Conservation (phyloP, 2,329 filamentous ascomycete genomes). For the Cylindrodendrum hubeiense region DNA sequence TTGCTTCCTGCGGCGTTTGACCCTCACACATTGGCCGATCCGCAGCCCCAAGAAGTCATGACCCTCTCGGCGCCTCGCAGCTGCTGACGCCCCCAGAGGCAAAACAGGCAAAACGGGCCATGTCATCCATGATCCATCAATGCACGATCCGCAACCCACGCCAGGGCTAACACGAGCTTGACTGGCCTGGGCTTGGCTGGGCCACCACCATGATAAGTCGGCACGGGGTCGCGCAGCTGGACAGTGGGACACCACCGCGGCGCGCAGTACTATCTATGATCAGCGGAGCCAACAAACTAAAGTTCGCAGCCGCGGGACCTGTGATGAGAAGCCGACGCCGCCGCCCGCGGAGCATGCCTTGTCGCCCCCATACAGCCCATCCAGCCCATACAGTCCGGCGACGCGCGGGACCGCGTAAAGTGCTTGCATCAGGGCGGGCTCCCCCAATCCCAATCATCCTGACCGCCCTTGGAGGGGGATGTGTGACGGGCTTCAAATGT, state of each 20-base stretch:
- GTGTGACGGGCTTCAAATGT: neutral
- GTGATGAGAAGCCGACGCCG: neutral
- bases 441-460: slow-evolving; percentile 3
- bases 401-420: slow-evolving; percentile 22
- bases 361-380: too few relatives aligned
- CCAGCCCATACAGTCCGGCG: neutral
- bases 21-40: neutral
- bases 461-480: neutral
- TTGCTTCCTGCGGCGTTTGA: neutral
- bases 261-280: slow-evolving; percentile 2
- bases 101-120: too few relatives aligned
- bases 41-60: neutral
- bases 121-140: too few relatives aligned
- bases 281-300: slow-evolving; percentile 5
- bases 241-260: neutral
- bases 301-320: neutral
- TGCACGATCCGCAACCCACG: neutral
- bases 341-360: neutral
- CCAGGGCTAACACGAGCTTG: neutral
- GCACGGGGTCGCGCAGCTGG: neutral
- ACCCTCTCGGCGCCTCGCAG: neutral
- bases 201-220: neutral
- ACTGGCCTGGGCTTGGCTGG: neutral
- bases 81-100: neutral
- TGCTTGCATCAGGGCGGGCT: slow-evolving; percentile 21